phyloP scores from a whole-genome alignment of 1,139 yeast species.

The Pichia norvegensis region DNA sequence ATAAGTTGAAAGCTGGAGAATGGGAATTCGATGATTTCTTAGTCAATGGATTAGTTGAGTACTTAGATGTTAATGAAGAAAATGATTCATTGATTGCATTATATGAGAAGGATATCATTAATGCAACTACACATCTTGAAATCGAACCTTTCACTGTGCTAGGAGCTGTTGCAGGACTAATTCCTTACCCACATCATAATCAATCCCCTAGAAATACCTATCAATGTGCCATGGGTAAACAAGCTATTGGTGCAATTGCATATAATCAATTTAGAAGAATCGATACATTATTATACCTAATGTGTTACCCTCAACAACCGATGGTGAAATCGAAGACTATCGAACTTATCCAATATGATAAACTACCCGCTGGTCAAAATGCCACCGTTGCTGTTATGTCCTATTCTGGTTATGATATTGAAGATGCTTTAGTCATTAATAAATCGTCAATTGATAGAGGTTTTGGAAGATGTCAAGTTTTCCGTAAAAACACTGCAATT shows the following conservation, averaged over 20 bases:
- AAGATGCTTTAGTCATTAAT: slow-evolving; percentile 93
- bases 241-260: slow-evolving; percentile 98
- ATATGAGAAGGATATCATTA: slow-evolving; percentile 58
- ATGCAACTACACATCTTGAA: slow-evolving; percentile 77
- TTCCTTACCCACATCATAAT: slow-evolving; percentile 99
- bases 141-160: slow-evolving; percentile 93
- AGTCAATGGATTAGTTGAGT: slow-evolving; percentile 81
- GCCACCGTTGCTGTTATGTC: slow-evolving; percentile 99
- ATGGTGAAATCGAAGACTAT: slow-evolving; percentile 98
- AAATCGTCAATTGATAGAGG: slow-evolving; percentile 94
- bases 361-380: slow-evolving; percentile 97
- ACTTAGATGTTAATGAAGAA: slow-evolving; percentile 95
- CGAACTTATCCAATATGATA: slow-evolving; percentile 90
- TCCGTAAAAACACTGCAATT: slow-evolving; percentile 83
- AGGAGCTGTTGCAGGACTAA: slow-evolving; percentile 97
- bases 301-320: slow-evolving; percentile 99
- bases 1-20: slow-evolving; percentile 53
- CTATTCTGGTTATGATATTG: slow-evolving; percentile 97
- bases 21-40: slow-evolving; percentile 88
- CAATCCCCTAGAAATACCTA: slow-evolving; percentile 98
- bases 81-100: slow-evolving; percentile 91
- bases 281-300: slow-evolving; percentile 83
- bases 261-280: slow-evolving; percentile 94
- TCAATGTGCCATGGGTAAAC: slow-evolving; percentile 99
- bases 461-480: slow-evolving; percentile 96